Base-by-base conservation (phyloP, 2,329 filamentous ascomycete genomes). In the Diplodia intermedia region DNA sequence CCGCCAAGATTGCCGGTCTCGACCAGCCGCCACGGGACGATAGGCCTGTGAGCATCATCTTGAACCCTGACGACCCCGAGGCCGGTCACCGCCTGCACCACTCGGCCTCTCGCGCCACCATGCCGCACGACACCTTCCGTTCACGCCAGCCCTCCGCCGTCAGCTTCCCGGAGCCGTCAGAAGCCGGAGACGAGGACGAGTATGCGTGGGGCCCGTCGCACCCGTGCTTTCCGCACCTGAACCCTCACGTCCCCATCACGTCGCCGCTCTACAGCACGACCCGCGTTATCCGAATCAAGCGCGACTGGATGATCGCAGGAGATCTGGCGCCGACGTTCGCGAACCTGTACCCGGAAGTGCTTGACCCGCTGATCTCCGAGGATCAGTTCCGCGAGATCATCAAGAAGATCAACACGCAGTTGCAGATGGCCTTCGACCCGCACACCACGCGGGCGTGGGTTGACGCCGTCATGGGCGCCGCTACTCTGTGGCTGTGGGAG, bases 401-500 rank as follows among this genome's bases (percentile, higher is more conserved):
- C 67, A 89, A 93, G 69, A 91, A 89, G 74, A 85, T 98, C 66
- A 99, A 99, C 75, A 81, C 86, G 14, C 89, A 92, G 71, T 82
- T 98, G 18, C 82, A 90, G 49, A 86, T 86, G n/a, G 89, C 90
- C 0, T 97, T 97, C 78, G 88, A 91, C 74, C 94, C 95, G 0
- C 94, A 89, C 77, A 88, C 85, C 66, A 81, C 87, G 73, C 85
- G 92, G 62, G 97, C 96, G 72, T 88, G 94, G 74, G 71, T 97
- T 0, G 95, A 99, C 78, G 87, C 88, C 14, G 78, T 92, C 12
- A 77, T 98, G 72, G 93, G 94, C 1, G 83, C 96, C 4, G 80
- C 93, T 40, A 98, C 95, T 0, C 92, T 94, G 26, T 99, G 94
- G 92, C 75, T 98, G 40, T 98, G 93, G 93, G 95, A 99, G 69